Base-by-base conservation (phyloP, 2,329 filamentous ascomycete species). In the Didymellaceae sp. region DNA sequence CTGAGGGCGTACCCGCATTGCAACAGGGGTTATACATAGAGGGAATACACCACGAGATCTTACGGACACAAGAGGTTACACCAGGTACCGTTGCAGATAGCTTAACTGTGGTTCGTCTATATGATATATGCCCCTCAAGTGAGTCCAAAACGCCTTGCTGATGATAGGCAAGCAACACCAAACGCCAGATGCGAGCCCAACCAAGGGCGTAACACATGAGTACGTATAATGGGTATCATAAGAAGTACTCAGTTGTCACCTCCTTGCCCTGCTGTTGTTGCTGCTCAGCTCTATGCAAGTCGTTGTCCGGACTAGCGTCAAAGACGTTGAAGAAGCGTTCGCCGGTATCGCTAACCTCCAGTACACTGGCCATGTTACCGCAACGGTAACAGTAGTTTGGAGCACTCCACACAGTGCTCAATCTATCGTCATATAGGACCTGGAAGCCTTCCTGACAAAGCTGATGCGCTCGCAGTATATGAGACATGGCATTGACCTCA, bases 311-410 rank as follows among this genome's bases (percentile, higher is more conserved):
- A 21, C 94, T 93, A 3, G 94, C 94, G 48, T 95, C 91, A 73
- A 99, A 99, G 18, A 97, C 92, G 71, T 99, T 99, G 80, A 97
- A 99, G 75, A 90, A 96, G 52, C 93, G 82, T 74, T 96, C 91
- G 28, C 94, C 93, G 0, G 87, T 88, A 69, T 96, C 91, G 72
- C 91, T 93, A 50, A 99, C 94, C 76, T 99, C 94, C 28, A 99
- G 82, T 35, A 99, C 94, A 74, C 91, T 96, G 7, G 94, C 94
- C 84, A 97, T 87, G 73, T 99, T 99, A 37, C 94, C 94, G 75
- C 94, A 99, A 26, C 92, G 82, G 73, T 96, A 96, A 75, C 90
- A 95, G 76, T 95, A 95, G 67, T 95, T 75, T 9, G 73, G 73
- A 16, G 73, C 73, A 71, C 91, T 97, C 94, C 94, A 99, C 6